phyloP scores from a whole-genome alignment of 2,329 filamentous ascomycete species.

The Fusarium dlaminii region DNA sequence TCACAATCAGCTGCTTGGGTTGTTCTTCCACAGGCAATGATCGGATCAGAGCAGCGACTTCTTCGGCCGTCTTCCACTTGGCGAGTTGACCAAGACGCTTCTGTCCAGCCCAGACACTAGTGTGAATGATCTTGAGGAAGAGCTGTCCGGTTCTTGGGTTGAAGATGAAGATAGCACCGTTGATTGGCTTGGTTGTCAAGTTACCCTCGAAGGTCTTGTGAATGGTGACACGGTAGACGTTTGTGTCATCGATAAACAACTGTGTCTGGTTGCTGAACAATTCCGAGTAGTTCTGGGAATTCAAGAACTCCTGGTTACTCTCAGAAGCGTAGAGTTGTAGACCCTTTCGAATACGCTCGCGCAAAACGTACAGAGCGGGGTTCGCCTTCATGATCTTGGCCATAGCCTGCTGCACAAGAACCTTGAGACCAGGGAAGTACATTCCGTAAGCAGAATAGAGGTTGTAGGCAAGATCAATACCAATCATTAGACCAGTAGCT shows the following conservation, averaged over 20 bases:
- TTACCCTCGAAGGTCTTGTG: slow-evolving; percentile 99
- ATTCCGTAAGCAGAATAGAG: slow-evolving; percentile 97
- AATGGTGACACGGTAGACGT: slow-evolving; percentile 98
- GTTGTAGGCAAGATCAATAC: slow-evolving; percentile 97
- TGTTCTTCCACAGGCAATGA: slow-evolving; percentile 97
- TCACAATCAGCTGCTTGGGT: slow-evolving; percentile 98
- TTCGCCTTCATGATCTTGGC: slow-evolving; percentile 99
- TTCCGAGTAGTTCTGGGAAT: slow-evolving; percentile 99
- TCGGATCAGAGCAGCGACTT: slow-evolving; percentile 96
- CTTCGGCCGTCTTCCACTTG: slow-evolving; percentile 99
- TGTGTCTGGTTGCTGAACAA: slow-evolving; percentile 99
- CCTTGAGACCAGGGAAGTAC: slow-evolving; percentile 98
- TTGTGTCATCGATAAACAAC: slow-evolving; percentile 98
- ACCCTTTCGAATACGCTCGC: slow-evolving; percentile 98
- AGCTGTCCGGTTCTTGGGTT: slow-evolving; percentile 98
- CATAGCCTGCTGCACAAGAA: slow-evolving; percentile 97
- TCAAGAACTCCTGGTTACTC: slow-evolving; percentile 98
- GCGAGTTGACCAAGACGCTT: slow-evolving; percentile 98
- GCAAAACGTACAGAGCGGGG: slow-evolving; percentile 92
- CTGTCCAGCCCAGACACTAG: slow-evolving; percentile 98
- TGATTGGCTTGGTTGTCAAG: slow-evolving; percentile 98
- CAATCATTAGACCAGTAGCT: slow-evolving; percentile 96
- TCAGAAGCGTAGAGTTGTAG: slow-evolving; percentile 97
- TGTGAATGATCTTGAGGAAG: slow-evolving; percentile 99
- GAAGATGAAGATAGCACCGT: slow-evolving; percentile 99